Base-by-base conservation (phyloP, 148 eudicot species). In the Camellia granthamiana region DNA sequence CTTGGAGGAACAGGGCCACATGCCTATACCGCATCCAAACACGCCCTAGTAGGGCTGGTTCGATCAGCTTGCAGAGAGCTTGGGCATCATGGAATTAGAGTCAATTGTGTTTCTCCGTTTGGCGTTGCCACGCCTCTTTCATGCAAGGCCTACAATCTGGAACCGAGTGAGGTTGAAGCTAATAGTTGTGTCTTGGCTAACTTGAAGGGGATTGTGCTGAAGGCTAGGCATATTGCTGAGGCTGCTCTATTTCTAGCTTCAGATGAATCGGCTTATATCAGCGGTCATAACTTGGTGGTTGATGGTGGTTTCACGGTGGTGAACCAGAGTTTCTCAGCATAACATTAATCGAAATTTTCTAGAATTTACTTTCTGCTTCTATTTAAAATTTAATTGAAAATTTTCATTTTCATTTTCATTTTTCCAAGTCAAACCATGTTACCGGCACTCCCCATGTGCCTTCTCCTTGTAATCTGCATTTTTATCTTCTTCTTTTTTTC, bases 191-290 rank as follows among this genome's bases (percentile, higher is more conserved):
- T 75, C 3, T 7, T 70, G 49, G 93, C 88, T 2, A 87, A 79
- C 70, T 65, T 95, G 54, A 93, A 92, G 77, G 98, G 97, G 4
- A 47, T 89, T 0, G 88, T 88, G 5, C 55, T 95, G 79, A 93
- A 86, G 86, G 82, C 93, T 1, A 86, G 70, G 60, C 94, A 95
- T 38, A 66, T 95, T 1, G 98, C 97, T 0, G 87, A 93, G 79
- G 92, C 98, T 3, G 97, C 94, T 1, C 82, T 95, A 72, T 95
- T 89, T 79, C 87, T 93, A 5, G 97, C 96, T 21, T 93, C 97
- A 0, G 93, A 95, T 74, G 97, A 95, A 63, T 91, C 98, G 1
- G 91, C 86, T 60, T 95, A 87, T 51, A 82, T 90, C 6, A 93
- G 90, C 41, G 98, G 97, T 12, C 97, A 89, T 44, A 89, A 95